phyloP scores from a whole-genome alignment of 257 asterid species.

The Cynanchum wilfordii region DNA sequence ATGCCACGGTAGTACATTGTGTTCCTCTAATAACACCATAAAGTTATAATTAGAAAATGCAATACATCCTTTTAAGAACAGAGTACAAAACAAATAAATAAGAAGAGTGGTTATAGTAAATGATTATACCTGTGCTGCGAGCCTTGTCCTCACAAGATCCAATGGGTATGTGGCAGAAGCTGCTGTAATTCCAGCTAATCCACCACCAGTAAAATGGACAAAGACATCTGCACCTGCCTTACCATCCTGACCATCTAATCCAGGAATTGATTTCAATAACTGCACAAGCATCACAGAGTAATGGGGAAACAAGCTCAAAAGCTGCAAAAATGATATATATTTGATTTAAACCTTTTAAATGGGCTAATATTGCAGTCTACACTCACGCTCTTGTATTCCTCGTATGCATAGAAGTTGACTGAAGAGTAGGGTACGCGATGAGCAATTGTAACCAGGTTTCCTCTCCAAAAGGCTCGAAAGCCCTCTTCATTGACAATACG shows the following conservation, averaged over 20 bases:
- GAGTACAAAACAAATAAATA: neutral
- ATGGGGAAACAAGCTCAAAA: constrained; percentile 1
- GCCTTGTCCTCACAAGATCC: constrained; percentile 90
- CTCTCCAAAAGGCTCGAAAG: constrained; percentile 92
- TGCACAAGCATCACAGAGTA: constrained; percentile 23
- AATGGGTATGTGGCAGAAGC: constrained; percentile 89
- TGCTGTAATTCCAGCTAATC: constrained; percentile 85
- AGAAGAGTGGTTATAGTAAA: neutral
- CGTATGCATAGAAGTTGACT: constrained; percentile 75
- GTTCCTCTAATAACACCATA: constrained; percentile 47
- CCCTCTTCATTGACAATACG: constrained; percentile 84
- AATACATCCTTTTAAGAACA: no score
- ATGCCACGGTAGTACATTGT: constrained; percentile 78
- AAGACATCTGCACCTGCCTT: constrained; percentile 39
- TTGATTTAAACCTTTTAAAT: neutral
- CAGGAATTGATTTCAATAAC: constrained; percentile 64
- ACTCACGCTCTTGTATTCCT: constrained; percentile 71
- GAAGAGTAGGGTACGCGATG: constrained; percentile 90
- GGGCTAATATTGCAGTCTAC: neutral
- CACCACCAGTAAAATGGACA: constrained; percentile 86
- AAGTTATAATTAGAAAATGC: neutral
- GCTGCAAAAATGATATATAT: neutral
- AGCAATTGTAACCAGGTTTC: constrained; percentile 89
- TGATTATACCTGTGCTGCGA: constrained; percentile 75
- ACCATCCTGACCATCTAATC: constrained; percentile 41